A percentile compares a stretch with the other conserved stretches of the same genome.
Evolutionary conservation across 176 grass and related monocot genomes (phyloP).

Genomic region (Aegilops speltoides): DNA sequence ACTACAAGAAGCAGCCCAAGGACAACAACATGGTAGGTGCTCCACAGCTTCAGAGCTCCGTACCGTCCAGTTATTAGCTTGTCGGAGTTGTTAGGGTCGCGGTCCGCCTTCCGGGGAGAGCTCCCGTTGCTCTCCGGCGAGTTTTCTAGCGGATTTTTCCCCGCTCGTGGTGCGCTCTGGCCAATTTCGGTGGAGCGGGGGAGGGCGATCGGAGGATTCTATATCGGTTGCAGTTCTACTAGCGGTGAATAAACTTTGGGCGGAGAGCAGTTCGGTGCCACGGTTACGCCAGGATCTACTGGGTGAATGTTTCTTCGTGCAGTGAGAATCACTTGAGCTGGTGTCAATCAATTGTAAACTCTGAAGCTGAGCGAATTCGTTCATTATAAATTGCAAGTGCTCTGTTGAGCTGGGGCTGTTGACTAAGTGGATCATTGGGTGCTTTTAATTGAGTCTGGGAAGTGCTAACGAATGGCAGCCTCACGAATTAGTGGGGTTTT

Average conservation of each 20-base stretch:
- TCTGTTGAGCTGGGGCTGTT: background rate
- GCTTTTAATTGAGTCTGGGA: background rate
- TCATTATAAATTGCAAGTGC: background rate
- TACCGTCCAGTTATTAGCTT: no score
- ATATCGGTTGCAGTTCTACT: background rate
- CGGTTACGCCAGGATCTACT: background rate
- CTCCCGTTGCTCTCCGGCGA: background rate
- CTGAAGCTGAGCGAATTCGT: background rate
- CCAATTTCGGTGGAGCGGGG: background rate
- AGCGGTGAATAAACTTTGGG: background rate
- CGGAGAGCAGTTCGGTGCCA: background rate
- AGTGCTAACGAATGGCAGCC: background rate
- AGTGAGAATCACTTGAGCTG: background rate
- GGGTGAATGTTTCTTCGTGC: background rate
- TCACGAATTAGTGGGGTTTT: background rate
- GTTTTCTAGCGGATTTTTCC: background rate
- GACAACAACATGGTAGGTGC: conserved; percentile 70
- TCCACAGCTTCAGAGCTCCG: background rate
- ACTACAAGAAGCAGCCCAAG: conserved; percentile 87
- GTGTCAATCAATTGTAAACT: conserved; percentile 4
- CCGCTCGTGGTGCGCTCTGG: background rate
- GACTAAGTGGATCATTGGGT: background rate
- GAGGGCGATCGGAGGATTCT: conserved; percentile 1
- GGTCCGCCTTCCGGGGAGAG: background rate
- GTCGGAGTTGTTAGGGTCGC: background rate